Base-by-base conservation (phyloP, 352 stramenopile genomes). In the Phytophthora multivora region DNA sequence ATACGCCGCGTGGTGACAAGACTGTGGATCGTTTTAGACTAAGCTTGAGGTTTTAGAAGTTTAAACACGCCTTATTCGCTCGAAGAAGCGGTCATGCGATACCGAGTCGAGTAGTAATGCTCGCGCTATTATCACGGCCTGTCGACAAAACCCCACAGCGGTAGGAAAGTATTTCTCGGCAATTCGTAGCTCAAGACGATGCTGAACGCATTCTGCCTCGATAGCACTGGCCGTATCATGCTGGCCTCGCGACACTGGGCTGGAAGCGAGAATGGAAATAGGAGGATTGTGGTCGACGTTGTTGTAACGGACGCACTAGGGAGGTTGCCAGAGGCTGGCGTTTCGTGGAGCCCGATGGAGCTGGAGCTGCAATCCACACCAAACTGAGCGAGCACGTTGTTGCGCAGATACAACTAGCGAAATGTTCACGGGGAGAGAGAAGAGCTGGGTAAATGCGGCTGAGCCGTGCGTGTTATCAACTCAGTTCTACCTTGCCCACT, bases 141-240 rank as follows among this genome's bases (percentile, higher is more conserved):
- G 40, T 46, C 40, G 18, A 4, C 40, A 26, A 42, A 28, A 19
- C 8, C 13, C 9, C 13, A 35, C 39, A 56, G 15, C 3, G 23
- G 55, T 1, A 19, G 26, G 42, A 57, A 63, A 63, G 5, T 63
- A 57, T 63, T 63, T 63, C 13, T 45, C 15, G 16, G 9, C 41
- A 23, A 5, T 26, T 50, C 5, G 16, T 5, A 50, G 23, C 23
- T 21, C 25, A 15, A n/a, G 43, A 36, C 4, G 42, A 25, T 38
- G 13, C 43, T 50, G 43, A 36, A 50, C 43, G 43, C 2, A 33
- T 30, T 48, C 41, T 33, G 21, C 13, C 13, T 12, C 21, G 21
- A 31, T 3, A 31, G 13, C 9, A 28, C 23, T 38, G 19, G 41
- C 23, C 23, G 41, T 49, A 49, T 49, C 41, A 49, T 26, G 15